These are phyloP conservation scores for Akanthomyces dipterigenus DNA, from an alignment of 2,329 filamentous ascomycete species.

Conservation along the genomic window DNA sequence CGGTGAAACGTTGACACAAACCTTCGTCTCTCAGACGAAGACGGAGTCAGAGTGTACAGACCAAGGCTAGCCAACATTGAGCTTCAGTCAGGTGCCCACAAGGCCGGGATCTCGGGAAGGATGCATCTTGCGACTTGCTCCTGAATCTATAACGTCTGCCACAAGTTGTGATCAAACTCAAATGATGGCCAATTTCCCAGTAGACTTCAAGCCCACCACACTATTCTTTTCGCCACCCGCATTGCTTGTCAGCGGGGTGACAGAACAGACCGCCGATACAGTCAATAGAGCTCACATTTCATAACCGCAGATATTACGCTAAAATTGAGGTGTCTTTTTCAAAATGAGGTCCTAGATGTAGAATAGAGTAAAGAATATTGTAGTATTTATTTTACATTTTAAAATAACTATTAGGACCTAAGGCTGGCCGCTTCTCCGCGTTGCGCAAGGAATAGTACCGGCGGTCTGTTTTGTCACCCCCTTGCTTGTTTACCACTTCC, in stretches of 20 bases:
- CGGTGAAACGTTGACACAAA: conserved; percentile 2
- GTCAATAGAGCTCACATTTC: too few relatives aligned
- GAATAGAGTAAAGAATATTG: too few relatives aligned
- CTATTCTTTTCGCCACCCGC: background rate
- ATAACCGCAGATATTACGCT: too few relatives aligned
- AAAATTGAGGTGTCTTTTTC: too few relatives aligned
- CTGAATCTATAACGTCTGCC: background rate
- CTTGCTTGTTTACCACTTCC: background rate
- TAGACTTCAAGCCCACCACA: background rate
- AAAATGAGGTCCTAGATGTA: too few relatives aligned
- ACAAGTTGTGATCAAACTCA: background rate
- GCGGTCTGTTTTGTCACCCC: background rate
- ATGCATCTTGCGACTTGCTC: background rate
- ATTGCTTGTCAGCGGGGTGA: too few relatives aligned
- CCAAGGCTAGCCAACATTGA: background rate
- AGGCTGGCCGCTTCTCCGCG: too few relatives aligned
- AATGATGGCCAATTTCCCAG: background rate
- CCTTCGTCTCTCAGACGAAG: background rate
- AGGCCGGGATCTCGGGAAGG: background rate
- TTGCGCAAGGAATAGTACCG: too few relatives aligned
- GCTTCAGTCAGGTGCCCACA: background rate
- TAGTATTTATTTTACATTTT: too few relatives aligned
- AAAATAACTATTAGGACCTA: too few relatives aligned
- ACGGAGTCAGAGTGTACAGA: background rate
- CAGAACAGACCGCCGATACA: too few relatives aligned